Evolutionary conservation across 345 rosid genomes (phyloP).

Genomic region (Triadica sebifera): DNA sequence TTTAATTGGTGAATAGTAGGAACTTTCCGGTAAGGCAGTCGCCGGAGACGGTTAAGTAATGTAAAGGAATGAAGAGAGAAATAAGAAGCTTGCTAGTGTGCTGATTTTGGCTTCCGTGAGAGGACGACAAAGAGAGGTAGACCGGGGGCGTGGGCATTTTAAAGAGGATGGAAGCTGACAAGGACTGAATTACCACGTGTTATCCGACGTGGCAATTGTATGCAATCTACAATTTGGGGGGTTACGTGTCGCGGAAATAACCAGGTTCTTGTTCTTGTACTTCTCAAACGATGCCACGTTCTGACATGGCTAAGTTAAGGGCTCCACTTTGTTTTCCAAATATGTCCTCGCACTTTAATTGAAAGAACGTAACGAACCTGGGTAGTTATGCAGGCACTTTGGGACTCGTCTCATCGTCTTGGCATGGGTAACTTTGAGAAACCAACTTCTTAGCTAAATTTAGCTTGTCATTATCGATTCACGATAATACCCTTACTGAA

Average conservation of each 20-base stretch:
- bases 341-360: not conserved
- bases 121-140: slow-evolving; percentile 5
- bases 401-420: not conserved
- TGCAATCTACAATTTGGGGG: not conserved
- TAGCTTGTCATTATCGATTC: not conserved
- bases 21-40: not conserved
- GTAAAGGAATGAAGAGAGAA: not conserved
- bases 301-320: not conserved
- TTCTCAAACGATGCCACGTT: slow-evolving; percentile 25
- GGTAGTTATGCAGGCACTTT: not conserved
- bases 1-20: slow-evolving; percentile 6
- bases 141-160: slow-evolving; percentile 14
- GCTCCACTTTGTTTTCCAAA: not conserved
- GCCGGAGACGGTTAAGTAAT: slow-evolving; percentile 10
- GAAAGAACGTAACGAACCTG: not conserved
- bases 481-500: slow-evolving; percentile 4
- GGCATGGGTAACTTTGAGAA: slow-evolving; percentile 15
- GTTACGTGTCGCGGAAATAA: slow-evolving; percentile 22
- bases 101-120: not conserved
- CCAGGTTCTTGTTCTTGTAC: not conserved
- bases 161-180: slow-evolving; percentile 19
- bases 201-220: slow-evolving; percentile 12
- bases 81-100: not conserved
- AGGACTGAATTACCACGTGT: slow-evolving; percentile 11
- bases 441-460: not conserved